Percentiles rank a stretch among this genome's conserved stretches.
Conservation (phyloP, 1,284 basidiomycete species). For the Ceratobasidium sp. region DNA sequence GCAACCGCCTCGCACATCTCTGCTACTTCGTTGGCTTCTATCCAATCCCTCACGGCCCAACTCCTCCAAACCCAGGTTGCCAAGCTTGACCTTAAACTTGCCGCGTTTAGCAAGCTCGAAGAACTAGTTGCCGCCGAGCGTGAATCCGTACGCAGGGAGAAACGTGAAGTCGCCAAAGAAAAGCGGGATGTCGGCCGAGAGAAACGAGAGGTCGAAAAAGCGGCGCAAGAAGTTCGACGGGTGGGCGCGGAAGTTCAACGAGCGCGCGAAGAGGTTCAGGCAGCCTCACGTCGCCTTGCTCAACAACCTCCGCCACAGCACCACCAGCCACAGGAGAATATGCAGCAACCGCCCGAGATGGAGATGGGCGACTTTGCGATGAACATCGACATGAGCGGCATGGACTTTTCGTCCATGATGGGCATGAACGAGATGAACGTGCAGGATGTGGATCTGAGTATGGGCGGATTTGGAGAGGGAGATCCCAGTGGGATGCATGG, state of each 20-base stretch:
- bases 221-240: conserved; percentile 29
- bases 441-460: conserved; percentile 37
- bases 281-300: conserved; percentile 20
- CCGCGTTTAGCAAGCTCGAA: conserved; percentile 92
- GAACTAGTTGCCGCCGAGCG: conserved; percentile 89
- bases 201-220: conserved; percentile 17
- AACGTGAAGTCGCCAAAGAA: conserved; percentile 27
- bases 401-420: conserved; percentile 40
- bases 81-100: conserved; percentile 94
- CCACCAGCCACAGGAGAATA: not conserved
- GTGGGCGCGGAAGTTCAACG: conserved; percentile 24
- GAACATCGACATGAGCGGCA: conserved; percentile 40
- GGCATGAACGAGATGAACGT: conserved; percentile 42
- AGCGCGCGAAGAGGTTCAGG: conserved; percentile 37
- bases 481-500: conserved; percentile 40
- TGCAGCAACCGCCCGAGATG: conserved; percentile 23
- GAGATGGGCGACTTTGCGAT: conserved; percentile 42
- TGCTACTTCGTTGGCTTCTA: conserved; percentile 73
- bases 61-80: conserved; percentile 92
- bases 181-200: conserved; percentile 15
- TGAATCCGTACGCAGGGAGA: conserved; percentile 37
- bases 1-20: conserved; percentile 74
- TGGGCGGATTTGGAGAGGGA: conserved; percentile 39
- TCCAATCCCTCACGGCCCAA: conserved; percentile 83
- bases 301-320: conserved; percentile 12